These are phyloP conservation scores for Dryadomyces quercivorus DNA, from an alignment of 2,329 filamentous ascomycete genomes.

Conservation along the genomic window DNA sequence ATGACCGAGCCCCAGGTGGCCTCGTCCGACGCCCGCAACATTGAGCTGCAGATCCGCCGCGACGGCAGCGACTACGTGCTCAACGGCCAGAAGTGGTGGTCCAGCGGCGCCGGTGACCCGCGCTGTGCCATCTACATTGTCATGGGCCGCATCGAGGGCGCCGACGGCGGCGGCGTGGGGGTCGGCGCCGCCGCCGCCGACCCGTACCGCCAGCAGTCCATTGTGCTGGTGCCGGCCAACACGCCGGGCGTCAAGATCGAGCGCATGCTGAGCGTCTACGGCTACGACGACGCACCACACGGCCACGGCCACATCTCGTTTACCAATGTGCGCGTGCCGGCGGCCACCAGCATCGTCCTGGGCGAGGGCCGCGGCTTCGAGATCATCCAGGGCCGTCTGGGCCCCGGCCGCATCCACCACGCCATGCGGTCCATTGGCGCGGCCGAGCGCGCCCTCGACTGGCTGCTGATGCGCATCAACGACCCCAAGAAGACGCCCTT, in stretches of 20 bases:
- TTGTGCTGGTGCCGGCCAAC: conserved; percentile 73
- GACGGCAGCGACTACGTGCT: conserved; percentile 85
- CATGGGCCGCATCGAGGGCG: conserved; percentile 65
- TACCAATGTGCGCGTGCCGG: conserved; percentile 78
- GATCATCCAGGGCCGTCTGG: conserved; percentile 94
- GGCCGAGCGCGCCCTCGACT: conserved; percentile 83
- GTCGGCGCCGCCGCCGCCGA: conserved; percentile 46
- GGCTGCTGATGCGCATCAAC: conserved; percentile 90
- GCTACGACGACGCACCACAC: conserved; percentile 96
- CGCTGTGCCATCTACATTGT: conserved; percentile 90
- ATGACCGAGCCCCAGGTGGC: conserved; percentile 91
- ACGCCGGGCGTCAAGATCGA: conserved; percentile 83
- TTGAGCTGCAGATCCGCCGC: conserved; percentile 66
- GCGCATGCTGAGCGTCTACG: conserved; percentile 87
- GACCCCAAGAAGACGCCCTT: conserved; percentile 86
- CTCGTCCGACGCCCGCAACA: conserved; percentile 86
- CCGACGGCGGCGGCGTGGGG: conserved; percentile 55
- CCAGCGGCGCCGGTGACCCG: conserved; percentile 84
- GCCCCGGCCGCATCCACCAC: conserved; percentile 93
- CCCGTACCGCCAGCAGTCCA: conserved; percentile 82
- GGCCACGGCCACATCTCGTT: conserved; percentile 91
- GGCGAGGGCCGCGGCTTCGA: conserved; percentile 93
- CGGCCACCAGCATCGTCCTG: conserved; percentile 71
- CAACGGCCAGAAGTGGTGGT: conserved; percentile 99
- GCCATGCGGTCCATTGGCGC: conserved; percentile 92